Evolutionary conservation across 805 yeast genomes (phyloP), one percentile per base, ranked within the genome.

Genomic region (Ogataea nitratoaversa): DNA sequence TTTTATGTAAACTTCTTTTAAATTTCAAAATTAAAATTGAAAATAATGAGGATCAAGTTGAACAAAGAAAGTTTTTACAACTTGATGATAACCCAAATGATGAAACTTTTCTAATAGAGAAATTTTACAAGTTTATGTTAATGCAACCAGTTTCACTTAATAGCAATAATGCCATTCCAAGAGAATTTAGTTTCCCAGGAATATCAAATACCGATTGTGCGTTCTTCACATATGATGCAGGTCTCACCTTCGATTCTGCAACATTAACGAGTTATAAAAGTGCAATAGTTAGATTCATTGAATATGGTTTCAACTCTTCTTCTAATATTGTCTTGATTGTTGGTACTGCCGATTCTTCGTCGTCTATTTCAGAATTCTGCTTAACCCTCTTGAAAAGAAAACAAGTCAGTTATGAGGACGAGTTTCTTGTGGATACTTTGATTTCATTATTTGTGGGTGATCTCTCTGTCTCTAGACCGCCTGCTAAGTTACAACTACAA

Each of bases 181-280:
- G 63, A 43, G 70, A 70, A 8, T 63, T 68, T 42, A 57, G 68
- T 3, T 70, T 78, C 42, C 88, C 91, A 0, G 95, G 95, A 0
- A 61, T 89, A 37, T 66, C 81, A 12, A 57, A 68, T 0, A 55
- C 56, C 0, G 88, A 83, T 31, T 71, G 75, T 16, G 57, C 74
- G 1, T 86, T 82, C 49, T 76, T 87, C 49, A 82, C 87, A 0
- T 71, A 70, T 39, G 76, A 76, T 46, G 87, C 91, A 2, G 91
- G 90, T 20, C 74, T 79, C 0, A 59, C 74, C 0, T 79, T 75
- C 52, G 74, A 74, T 38, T 63, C 66, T 5, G 69, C 68, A 0
- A 77, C 73, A 16, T 58, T 86, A 31, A 47, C 62, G 1, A 49
- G 42, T 5, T 68, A 64, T 36, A 78, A 73, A 44, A 46, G 41